A percentile compares a stretch with the other conserved stretches of the same genome.
These are phyloP conservation scores for Oryza australiensis DNA, from an alignment of 176 grass and related monocot genomes.

Conservation along the genomic window DNA sequence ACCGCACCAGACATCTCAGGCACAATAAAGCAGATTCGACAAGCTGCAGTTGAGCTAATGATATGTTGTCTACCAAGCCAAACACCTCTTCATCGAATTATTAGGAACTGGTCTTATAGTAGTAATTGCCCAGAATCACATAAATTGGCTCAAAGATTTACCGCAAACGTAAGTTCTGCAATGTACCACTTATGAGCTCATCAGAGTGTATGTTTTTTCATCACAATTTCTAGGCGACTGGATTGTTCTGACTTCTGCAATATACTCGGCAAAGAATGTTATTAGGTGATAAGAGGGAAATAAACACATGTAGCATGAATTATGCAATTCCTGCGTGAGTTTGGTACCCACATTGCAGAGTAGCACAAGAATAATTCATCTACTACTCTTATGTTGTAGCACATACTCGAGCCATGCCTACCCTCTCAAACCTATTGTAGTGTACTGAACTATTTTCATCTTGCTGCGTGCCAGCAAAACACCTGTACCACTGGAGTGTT, in stretches of 20 bases:
- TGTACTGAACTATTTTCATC: conserved; percentile 31
- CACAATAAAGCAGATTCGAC: background rate
- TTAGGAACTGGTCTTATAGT: background rate
- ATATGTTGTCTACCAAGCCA: background rate
- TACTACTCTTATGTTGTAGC: conserved; percentile 34
- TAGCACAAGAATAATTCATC: conserved; percentile 23
- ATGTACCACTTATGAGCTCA: background rate
- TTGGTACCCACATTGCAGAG: conserved; percentile 3
- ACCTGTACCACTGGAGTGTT: conserved; percentile 6
- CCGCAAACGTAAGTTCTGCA: background rate
- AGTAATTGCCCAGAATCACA: background rate
- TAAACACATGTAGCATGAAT: background rate
- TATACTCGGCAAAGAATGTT: conserved; percentile 26
- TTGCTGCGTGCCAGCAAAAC: conserved; percentile 4
- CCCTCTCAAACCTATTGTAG: conserved; percentile 21
- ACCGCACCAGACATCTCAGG: no score
- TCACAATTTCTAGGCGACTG: background rate
- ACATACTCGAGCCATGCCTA: conserved; percentile 7
- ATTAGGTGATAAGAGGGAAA: conserved; percentile 25
- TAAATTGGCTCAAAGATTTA: background rate
- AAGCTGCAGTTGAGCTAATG: background rate
- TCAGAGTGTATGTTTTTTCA: background rate
- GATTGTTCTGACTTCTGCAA: conserved; percentile 19
- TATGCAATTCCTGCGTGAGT: conserved; percentile 1
- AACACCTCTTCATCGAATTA: background rate